A percentile compares a stretch with the other conserved stretches of the same genome.
phyloP scores from a whole-genome alignment of 192 early-diverging fungal species.

The Dissophora ornata region DNA sequence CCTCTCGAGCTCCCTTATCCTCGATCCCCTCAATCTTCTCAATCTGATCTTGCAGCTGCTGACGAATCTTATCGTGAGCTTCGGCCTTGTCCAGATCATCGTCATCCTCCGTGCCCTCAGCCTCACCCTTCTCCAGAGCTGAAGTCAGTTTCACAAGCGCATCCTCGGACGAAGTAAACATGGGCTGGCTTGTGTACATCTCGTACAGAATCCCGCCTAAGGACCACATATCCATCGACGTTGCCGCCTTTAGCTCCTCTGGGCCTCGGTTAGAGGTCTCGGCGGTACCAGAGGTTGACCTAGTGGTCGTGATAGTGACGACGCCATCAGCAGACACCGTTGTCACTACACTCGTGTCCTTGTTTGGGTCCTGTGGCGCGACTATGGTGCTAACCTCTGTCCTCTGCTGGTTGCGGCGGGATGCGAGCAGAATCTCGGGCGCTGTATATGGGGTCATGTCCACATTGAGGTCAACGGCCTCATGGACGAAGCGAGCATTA shows the following conservation, averaged over 20 bases:
- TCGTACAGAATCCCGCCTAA: slow-evolving; percentile 53
- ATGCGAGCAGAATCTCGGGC: slow-evolving; percentile 34
- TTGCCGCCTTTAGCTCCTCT: slow-evolving; percentile 35
- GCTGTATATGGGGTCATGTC: slow-evolving; percentile 32
- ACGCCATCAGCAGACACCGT: slow-evolving; percentile 1
- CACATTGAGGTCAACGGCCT: slow-evolving; percentile 36
- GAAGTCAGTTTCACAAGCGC: slow-evolving; percentile 38
- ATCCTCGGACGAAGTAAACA: slow-evolving; percentile 40
- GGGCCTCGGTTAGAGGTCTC: not conserved
- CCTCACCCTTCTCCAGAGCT: slow-evolving; percentile 18
- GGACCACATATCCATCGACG: slow-evolving; percentile 58
- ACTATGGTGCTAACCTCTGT: not conserved
- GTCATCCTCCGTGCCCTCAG: not conserved
- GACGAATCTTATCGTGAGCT: slow-evolving; percentile 21
- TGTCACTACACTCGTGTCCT: not conserved
- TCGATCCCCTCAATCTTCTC: slow-evolving; percentile 36
- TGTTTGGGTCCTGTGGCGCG: slow-evolving; percentile 13
- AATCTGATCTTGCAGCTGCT: slow-evolving; percentile 34
- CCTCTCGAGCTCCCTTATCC: slow-evolving; percentile 28
- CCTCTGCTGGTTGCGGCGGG: slow-evolving; percentile 8
- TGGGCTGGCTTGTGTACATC: slow-evolving; percentile 33
- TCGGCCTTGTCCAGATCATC: slow-evolving; percentile 32
- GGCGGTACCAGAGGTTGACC: slow-evolving; percentile 2
- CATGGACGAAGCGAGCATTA: slow-evolving; percentile 34
- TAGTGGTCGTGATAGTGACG: slow-evolving; percentile 12